Percentiles rank a stretch among this genome's conserved stretches.
Evolutionary conservation across 2,329 filamentous ascomycete species (phyloP).

Genomic region (Graphilbum ipis-grandicollis): DNA sequence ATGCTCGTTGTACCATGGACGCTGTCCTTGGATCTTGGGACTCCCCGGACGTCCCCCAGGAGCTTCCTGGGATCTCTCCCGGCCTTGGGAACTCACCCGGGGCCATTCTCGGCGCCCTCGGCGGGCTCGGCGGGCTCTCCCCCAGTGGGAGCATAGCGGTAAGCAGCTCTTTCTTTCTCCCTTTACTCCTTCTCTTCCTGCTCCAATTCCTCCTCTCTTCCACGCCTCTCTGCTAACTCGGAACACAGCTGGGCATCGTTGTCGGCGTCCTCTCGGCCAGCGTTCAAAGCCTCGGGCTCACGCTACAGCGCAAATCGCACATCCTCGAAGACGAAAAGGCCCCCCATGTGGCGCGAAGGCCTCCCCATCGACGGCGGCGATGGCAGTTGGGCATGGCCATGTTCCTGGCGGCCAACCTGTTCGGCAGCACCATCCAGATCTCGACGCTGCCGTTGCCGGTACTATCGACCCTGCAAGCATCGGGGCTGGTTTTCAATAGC

Average conservation of each 20-base stretch:
- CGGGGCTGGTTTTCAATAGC: slow-evolving; percentile 94
- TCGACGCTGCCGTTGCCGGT: slow-evolving; percentile 89
- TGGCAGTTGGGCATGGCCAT: slow-evolving; percentile 98
- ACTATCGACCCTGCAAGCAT: slow-evolving; percentile 86
- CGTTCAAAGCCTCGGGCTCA: slow-evolving; percentile 86
- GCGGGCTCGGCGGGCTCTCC: slow-evolving; percentile 56
- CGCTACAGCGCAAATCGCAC: slow-evolving; percentile 86
- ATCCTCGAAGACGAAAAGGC: slow-evolving; percentile 92
- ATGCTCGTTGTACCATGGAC: slow-evolving; percentile 17
- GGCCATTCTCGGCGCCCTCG: too few species aligned
- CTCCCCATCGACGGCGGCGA: slow-evolving; percentile 74
- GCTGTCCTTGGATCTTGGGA: slow-evolving; percentile 42
- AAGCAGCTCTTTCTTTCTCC: slow-evolving; percentile 14
- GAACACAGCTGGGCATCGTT: slow-evolving; percentile 82
- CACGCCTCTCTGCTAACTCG: too few species aligned
- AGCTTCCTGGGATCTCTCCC: too few species aligned
- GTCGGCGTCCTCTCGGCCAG: slow-evolving; percentile 89
- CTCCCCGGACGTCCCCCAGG: too few species aligned
- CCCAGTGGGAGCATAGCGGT: slow-evolving; percentile 63
- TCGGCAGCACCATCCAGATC: slow-evolving; percentile 94
- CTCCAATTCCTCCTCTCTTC: too few species aligned
- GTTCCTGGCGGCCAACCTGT: slow-evolving; percentile 86
- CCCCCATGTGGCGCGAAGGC: slow-evolving; percentile 58
- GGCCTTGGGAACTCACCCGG: too few species aligned
- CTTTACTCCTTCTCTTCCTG: slow-evolving; percentile 1